A percentile compares a stretch with the other conserved stretches of the same genome.
These are phyloP conservation scores for Fistulinella prunicolor DNA, from an alignment of 768 basidiomycete species.

Conservation along the genomic window DNA sequence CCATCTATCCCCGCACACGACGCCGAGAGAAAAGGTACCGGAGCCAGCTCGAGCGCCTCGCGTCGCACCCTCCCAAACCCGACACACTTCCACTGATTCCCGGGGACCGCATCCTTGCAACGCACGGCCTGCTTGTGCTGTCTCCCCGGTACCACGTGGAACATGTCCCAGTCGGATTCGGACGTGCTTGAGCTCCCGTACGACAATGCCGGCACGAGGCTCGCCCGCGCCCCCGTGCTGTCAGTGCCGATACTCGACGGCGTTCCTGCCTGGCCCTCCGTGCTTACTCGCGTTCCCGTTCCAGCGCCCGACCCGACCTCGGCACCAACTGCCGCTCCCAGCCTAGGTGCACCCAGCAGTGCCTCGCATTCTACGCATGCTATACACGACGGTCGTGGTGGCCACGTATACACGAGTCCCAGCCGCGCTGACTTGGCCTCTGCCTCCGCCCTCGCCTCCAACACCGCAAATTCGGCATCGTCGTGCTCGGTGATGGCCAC, in stretches of 20 bases:
- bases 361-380: slow-evolving; percentile 7
- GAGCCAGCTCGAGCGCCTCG: not conserved
- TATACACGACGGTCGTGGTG: slow-evolving; percentile 11
- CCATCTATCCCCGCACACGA: too few species aligned
- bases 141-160: not conserved
- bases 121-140: too few species aligned
- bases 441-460: not conserved
- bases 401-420: slow-evolving; percentile 23
- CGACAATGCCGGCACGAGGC: too few species aligned
- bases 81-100: slow-evolving; percentile 1
- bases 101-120: not conserved
- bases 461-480: slow-evolving; percentile 17
- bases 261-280: not conserved
- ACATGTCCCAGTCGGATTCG: slow-evolving; percentile 6
- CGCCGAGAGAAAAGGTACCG: not conserved
- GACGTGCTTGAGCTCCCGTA: slow-evolving; percentile 4
- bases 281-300: too few species aligned
- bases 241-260: too few species aligned
- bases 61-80: slow-evolving; percentile 9
- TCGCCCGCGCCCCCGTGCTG: too few species aligned
- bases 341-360: not conserved
- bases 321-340: not conserved
- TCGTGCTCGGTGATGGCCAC: slow-evolving; percentile 28
- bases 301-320: too few species aligned
- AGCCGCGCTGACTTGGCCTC: slow-evolving; percentile 1